phyloP scores from a whole-genome alignment of 345 rosid species.

The Dimocarpus longan region DNA sequence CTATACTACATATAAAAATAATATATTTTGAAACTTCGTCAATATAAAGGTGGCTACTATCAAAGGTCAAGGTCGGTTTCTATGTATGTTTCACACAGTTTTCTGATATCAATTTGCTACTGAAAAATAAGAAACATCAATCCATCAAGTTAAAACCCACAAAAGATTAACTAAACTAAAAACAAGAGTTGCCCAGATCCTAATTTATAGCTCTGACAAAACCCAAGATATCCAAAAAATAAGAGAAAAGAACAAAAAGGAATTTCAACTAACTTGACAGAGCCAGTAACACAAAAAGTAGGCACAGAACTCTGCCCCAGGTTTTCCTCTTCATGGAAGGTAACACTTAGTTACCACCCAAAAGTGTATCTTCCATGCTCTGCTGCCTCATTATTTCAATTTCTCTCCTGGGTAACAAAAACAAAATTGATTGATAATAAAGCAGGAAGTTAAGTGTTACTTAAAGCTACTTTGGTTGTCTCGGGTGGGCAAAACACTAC shows the following conservation, averaged over 20 bases:
- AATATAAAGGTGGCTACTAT: too few species aligned
- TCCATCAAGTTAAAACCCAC: not conserved
- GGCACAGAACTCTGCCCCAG: slow-evolving; percentile 29
- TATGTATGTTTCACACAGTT: not conserved
- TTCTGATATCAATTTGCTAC: not conserved
- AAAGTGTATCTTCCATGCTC: slow-evolving; percentile 37
- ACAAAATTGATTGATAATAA: too few species aligned
- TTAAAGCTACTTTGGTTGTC: too few species aligned
- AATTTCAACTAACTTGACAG: slow-evolving; percentile 37
- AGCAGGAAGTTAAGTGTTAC: too few species aligned
- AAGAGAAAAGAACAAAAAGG: slow-evolving; percentile 1
- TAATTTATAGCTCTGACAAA: too few species aligned
- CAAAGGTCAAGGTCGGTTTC: too few species aligned
- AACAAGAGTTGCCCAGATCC: not conserved
- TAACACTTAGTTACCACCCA: slow-evolving; percentile 17
- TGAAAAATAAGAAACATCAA: not conserved
- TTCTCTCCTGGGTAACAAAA: too few species aligned
- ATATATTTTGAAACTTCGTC: too few species aligned
- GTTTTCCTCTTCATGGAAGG: slow-evolving; percentile 15
- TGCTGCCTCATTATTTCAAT: not conserved
- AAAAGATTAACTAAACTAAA: not conserved
- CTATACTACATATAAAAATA: too few species aligned
- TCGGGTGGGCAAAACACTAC: too few species aligned
- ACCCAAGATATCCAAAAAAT: too few species aligned
- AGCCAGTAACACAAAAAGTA: slow-evolving; percentile 35